Evolutionary conservation across 2,329 filamentous ascomycete genomes (phyloP).

Genomic region (Sporothrix curviconia): DNA sequence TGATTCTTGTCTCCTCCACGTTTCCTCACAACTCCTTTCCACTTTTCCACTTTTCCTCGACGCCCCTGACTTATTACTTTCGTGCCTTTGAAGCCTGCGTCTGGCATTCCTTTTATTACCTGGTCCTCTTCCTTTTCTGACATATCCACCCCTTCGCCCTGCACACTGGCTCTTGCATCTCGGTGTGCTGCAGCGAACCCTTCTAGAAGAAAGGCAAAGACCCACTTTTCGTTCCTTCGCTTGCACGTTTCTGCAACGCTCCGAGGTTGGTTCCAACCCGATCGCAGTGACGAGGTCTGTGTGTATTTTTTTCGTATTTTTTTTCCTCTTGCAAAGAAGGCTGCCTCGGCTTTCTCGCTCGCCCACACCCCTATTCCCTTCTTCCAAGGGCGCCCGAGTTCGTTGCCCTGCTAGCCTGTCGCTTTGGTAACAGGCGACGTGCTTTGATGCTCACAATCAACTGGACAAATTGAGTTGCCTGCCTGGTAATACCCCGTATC

Average conservation of each 20-base stretch:
- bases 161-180: neutral
- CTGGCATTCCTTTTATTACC: neutral
- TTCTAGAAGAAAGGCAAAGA: slow-evolving; percentile 1
- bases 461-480: neutral
- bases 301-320: neutral
- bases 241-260: slow-evolving; percentile 1
- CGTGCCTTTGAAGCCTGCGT: neutral
- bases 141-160: no score
- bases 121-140: neutral
- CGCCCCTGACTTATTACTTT: neutral
- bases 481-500: neutral
- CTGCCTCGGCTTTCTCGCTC: neutral
- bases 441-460: neutral
- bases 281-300: neutral
- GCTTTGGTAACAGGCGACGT: neutral
- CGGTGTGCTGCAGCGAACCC: neutral
- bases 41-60: no score
- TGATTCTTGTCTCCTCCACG: no score
- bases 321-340: neutral
- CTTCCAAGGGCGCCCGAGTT: neutral
- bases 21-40: no score
- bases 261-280: neutral
- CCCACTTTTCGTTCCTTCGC: slow-evolving; percentile 2
- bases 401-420: neutral
- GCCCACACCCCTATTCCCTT: neutral